Percentiles rank a stretch among this genome's conserved stretches.
Evolutionary conservation across 441 rosid genomes (phyloP).

Genomic region (Corymbia calophylla): DNA sequence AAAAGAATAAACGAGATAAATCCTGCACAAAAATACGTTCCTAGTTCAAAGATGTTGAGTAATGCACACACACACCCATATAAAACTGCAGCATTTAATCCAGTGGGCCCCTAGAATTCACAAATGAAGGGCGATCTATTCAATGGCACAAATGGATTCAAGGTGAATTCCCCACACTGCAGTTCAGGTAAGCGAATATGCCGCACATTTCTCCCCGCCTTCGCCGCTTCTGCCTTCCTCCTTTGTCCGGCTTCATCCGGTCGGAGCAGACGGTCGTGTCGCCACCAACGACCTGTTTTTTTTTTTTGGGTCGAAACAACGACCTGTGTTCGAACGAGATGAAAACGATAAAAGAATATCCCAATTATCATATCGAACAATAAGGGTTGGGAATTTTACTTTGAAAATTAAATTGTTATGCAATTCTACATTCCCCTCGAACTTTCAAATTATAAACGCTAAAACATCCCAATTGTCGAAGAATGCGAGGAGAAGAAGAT

Average conservation of each 20-base stretch:
- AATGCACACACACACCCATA: background rate
- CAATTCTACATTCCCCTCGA: too few species aligned
- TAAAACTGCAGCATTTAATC: background rate
- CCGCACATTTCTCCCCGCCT: conserved; percentile 48
- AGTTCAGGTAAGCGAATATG: conserved; percentile 86
- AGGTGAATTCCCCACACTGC: conserved; percentile 30
- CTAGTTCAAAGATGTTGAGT: background rate
- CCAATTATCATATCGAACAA: background rate
- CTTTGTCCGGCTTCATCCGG: too few species aligned
- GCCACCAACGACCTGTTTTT: too few species aligned
- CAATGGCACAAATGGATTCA: background rate
- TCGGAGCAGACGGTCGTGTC: background rate
- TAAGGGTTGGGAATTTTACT: background rate
- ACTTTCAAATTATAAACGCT: too few species aligned
- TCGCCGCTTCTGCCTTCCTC: background rate
- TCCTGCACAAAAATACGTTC: background rate
- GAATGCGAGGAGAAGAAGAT: too few species aligned
- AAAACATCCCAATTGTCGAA: too few species aligned
- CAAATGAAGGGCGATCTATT: background rate
- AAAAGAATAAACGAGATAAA: background rate
- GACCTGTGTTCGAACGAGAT: too few species aligned
- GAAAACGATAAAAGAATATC: too few species aligned
- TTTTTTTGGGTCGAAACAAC: too few species aligned
- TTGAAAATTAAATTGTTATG: too few species aligned
- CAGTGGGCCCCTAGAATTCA: background rate